Percentiles rank a stretch among this genome's conserved stretches.
Evolutionary conservation across 176 grass and related monocot genomes (phyloP).

Genomic region (Musa schizocarpa): DNA sequence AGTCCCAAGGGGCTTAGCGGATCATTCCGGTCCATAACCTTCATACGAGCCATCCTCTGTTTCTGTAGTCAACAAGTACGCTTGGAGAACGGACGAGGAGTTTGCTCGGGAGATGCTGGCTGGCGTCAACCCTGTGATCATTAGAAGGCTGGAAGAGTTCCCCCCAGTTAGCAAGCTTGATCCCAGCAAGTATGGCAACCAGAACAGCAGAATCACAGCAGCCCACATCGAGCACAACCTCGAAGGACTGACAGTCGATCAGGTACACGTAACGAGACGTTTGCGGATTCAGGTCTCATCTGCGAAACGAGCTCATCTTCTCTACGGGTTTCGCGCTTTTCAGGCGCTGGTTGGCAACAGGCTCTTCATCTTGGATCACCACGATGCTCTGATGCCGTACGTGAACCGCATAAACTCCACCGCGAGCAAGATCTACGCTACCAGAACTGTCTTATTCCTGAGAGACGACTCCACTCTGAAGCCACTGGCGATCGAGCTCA

Average conservation of each 20-base stretch:
- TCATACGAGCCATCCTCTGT: conserved; percentile 1
- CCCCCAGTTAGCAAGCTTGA: conserved; percentile 70
- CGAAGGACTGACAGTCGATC: conserved; percentile 40
- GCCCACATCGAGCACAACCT: conserved; percentile 50
- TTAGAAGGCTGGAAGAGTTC: conserved; percentile 59
- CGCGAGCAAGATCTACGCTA: conserved; percentile 66
- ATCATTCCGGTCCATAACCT: background rate
- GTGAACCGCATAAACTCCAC: conserved; percentile 48
- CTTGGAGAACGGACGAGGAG: conserved; percentile 79
- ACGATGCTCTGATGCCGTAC: conserved; percentile 79
- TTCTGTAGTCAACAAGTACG: background rate
- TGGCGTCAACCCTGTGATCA: conserved; percentile 70
- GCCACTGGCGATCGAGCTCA: conserved; percentile 79
- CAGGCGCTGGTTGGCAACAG: conserved; percentile 47
- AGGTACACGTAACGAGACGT: conserved; percentile 11
- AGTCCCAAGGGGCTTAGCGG: background rate
- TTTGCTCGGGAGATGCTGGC: conserved; percentile 82
- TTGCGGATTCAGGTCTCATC: background rate
- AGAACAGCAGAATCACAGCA: conserved; percentile 66
- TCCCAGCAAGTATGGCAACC: conserved; percentile 56
- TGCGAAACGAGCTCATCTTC: background rate
- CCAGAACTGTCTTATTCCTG: conserved; percentile 65
- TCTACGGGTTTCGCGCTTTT: background rate
- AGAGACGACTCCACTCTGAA: conserved; percentile 37
- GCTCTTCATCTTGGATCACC: conserved; percentile 83